Conservation (phyloP, 1,284 basidiomycete species). For the Naganishia liquefaciens region DNA sequence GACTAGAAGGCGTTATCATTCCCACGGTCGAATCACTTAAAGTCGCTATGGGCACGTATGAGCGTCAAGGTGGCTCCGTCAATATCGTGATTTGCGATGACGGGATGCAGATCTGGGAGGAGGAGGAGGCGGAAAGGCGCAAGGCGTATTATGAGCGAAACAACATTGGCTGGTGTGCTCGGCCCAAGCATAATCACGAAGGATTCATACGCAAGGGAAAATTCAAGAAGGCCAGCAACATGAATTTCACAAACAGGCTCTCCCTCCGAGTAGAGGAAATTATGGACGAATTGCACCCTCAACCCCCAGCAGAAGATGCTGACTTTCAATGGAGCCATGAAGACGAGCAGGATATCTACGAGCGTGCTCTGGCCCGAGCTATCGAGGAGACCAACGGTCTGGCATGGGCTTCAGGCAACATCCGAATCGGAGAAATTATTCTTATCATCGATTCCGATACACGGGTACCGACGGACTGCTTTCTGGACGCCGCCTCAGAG, state of each 20-base stretch:
- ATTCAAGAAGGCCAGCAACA: slow-evolving; percentile 87
- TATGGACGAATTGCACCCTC: slow-evolving; percentile 58
- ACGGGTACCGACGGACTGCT: slow-evolving; percentile 81
- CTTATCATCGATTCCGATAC: slow-evolving; percentile 78
- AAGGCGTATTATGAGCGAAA: slow-evolving; percentile 75
- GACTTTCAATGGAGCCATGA: slow-evolving; percentile 41
- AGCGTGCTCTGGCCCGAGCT: slow-evolving; percentile 42
- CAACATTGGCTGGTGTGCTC: slow-evolving; percentile 78
- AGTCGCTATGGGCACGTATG: slow-evolving; percentile 68
- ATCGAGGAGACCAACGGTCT: slow-evolving; percentile 63
- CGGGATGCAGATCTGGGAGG: slow-evolving; percentile 65
- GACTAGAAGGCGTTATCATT: slow-evolving; percentile 55
- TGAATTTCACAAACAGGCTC: slow-evolving; percentile 77
- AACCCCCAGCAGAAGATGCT: slow-evolving; percentile 37
- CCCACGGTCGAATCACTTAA: slow-evolving; percentile 79
- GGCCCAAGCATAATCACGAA: slow-evolving; percentile 67
- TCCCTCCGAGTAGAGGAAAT: slow-evolving; percentile 74
- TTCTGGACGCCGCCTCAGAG: slow-evolving; percentile 79
- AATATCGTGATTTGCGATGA: slow-evolving; percentile 58
- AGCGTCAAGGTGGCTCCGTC: slow-evolving; percentile 60
- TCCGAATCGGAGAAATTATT: slow-evolving; percentile 62
- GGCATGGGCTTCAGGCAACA: slow-evolving; percentile 49
- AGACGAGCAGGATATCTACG: slow-evolving; percentile 45
- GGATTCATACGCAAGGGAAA: slow-evolving; percentile 80
- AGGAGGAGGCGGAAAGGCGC: slow-evolving; percentile 66